Evolutionary conservation across 192 early-diverging fungal species (phyloP).

Genomic region (Nowakowskiella sp.): DNA sequence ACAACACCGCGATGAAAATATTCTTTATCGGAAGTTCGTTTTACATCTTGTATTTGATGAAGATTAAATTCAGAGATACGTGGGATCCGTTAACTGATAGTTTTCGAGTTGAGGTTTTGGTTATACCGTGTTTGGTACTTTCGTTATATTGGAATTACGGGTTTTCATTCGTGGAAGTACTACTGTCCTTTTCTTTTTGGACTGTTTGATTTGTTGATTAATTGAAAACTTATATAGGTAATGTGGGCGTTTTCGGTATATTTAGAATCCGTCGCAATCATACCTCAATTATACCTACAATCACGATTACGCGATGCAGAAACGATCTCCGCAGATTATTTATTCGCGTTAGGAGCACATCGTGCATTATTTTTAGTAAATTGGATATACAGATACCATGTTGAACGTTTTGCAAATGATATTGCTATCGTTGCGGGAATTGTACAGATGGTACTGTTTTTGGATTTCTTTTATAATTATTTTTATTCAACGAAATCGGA

Average conservation of each 20-base stretch:
- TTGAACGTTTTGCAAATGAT: slow-evolving; percentile 67
- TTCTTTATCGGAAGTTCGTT: slow-evolving; percentile 83
- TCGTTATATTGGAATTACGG: slow-evolving; percentile 67
- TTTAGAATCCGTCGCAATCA: slow-evolving; percentile 91
- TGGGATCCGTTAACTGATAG: slow-evolving; percentile 91
- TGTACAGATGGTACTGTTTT: slow-evolving; percentile 90
- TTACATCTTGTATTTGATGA: slow-evolving; percentile 91
- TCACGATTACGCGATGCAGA: slow-evolving; percentile 96
- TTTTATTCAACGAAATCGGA: slow-evolving; percentile 80
- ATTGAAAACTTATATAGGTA: slow-evolving; percentile 45
- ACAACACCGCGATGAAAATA: slow-evolving; percentile 92
- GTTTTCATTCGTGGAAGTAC: slow-evolving; percentile 63
- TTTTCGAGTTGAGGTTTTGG: slow-evolving; percentile 79
- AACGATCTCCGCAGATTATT: slow-evolving; percentile 98
- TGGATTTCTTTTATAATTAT: slow-evolving; percentile 98
- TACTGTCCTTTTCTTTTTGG: background rate
- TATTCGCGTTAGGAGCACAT: slow-evolving; percentile 94
- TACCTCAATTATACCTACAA: slow-evolving; percentile 96
- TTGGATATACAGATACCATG: slow-evolving; percentile 88
- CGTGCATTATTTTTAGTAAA: slow-evolving; percentile 82
- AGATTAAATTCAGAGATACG: slow-evolving; percentile 71
- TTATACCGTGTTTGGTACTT: slow-evolving; percentile 61
- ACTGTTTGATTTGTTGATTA: background rate
- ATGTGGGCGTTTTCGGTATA: slow-evolving; percentile 97
- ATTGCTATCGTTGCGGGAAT: slow-evolving; percentile 84